Evolutionary conservation across 2,329 filamentous ascomycete genomes (phyloP).

Genomic region (Fusarium sp.): DNA sequence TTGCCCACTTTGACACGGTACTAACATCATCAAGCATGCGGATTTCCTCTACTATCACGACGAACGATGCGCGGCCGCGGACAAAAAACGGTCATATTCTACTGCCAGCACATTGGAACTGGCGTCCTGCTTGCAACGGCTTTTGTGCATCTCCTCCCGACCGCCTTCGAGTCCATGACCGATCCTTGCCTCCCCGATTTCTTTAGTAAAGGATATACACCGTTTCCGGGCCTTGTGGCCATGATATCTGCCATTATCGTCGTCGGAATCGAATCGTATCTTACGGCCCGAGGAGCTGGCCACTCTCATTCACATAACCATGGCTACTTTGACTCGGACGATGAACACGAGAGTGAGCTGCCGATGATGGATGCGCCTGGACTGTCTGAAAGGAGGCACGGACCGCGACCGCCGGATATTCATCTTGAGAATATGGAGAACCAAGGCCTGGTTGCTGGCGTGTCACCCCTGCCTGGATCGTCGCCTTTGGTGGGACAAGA

Average conservation of each 20-base stretch:
- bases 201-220: conserved; percentile 83
- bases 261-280: conserved; percentile 88
- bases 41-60: conserved; percentile 74
- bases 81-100: conserved; percentile 72
- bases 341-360: conserved; percentile 53
- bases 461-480: conserved; percentile 69
- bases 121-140: conserved; percentile 89
- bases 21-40: conserved; percentile 64
- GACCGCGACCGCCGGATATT: conserved; percentile 63
- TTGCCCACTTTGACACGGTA: not conserved
- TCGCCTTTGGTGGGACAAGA: conserved; percentile 56
- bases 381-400: conserved; percentile 56
- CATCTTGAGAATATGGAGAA: conserved; percentile 65
- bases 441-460: conserved; percentile 69
- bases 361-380: conserved; percentile 49
- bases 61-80: conserved; percentile 69
- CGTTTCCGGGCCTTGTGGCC: conserved; percentile 83
- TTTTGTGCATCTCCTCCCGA: conserved; percentile 82
- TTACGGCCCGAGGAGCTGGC: conserved; percentile 77
- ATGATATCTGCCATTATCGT: conserved; percentile 87
- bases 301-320: conserved; percentile 71
- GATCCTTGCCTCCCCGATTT: conserved; percentile 81
- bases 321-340: conserved; percentile 63
- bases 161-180: conserved; percentile 74
- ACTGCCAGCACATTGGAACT: conserved; percentile 82